Conservation (phyloP, 148 eudicot species). For the Rhododendron williamsianum region DNA sequence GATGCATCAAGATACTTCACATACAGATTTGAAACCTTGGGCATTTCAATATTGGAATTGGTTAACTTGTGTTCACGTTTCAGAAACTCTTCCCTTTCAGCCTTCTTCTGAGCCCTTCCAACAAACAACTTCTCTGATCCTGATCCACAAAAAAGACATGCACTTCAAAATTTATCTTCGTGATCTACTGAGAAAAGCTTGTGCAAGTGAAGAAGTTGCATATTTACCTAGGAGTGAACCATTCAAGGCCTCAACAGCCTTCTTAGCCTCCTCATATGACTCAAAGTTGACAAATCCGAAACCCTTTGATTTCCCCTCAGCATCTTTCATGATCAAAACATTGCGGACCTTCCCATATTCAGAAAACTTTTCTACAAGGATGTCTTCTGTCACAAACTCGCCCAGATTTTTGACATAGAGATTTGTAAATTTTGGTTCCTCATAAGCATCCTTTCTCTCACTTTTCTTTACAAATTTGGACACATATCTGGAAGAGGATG, state of each 20-base stretch:
- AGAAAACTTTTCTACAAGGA: constrained; percentile 36
- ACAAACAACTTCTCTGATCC: constrained; percentile 43
- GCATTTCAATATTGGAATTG: not conserved
- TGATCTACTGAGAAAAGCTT: not conserved
- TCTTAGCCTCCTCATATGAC: constrained; percentile 33
- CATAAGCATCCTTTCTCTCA: constrained; percentile 29
- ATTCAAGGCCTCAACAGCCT: constrained; percentile 37
- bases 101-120: constrained; percentile 36
- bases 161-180: not conserved
- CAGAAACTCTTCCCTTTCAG: constrained; percentile 27
- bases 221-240: constrained; percentile 38
- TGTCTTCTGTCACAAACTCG: constrained; percentile 25
- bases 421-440: constrained; percentile 29
- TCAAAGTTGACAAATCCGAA: constrained; percentile 42
- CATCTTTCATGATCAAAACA: constrained; percentile 35
- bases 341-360: constrained; percentile 31
- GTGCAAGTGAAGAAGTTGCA: not conserved
- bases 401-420: constrained; percentile 41
- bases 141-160: constrained; percentile 8
- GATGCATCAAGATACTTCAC: constrained; percentile 31
- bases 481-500: constrained; percentile 32
- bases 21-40: constrained; percentile 28
- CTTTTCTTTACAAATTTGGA: constrained; percentile 37
- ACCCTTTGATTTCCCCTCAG: constrained; percentile 38
- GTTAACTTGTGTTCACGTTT: not conserved